Base-by-base conservation (phyloP, 2,329 filamentous ascomycete genomes). In the Phyllosticta paracitricarpa region DNA sequence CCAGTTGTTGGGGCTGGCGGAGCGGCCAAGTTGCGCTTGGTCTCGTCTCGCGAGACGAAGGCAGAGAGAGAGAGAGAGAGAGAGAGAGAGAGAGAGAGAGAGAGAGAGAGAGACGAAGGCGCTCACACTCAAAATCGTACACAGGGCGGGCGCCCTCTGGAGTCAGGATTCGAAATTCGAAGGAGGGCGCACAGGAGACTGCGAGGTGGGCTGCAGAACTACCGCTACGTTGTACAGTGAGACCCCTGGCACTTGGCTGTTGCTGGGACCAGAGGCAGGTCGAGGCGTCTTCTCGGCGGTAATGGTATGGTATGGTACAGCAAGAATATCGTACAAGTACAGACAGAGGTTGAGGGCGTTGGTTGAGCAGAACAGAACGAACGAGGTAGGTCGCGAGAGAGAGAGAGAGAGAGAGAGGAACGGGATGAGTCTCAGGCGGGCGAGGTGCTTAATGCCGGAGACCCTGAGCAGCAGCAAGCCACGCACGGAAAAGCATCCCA, bases 221-320 rank as follows among this genome's bases (percentile, higher is more conserved):
- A 51, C 59, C 59, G 59, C 55, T 25, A 40, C 54, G 59, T 61
- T 61, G 59, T 61, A 61, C 59, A 61, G 59, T 61, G 56, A 54
- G 56, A 55, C 51, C 54, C 59, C 54, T 61, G 33, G 59, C 53
- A 54, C 30, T 51, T 51, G 54, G 59, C 59, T 28, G 40, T 54
- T 48, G 26, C 51, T 54, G 59, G 59, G 54, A 54, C 25, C 59
- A 61, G 59, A 55, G 30, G 40, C 30, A 40, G 59, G 59, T 26
- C 59, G 59, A 28, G 55, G 59, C 59, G 59, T 54, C 28, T 6
- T 7, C 9, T 30, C 28, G 28, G 28, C 28, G 28, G 28, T 6
- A 30, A 30, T 7, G 28, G 9, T 22, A 22, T 22, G 28, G 28
- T 30, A 30, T 30, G 28, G 28, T 30, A 30, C 28, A 30, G 28